phyloP scores from a whole-genome alignment of 1,284 basidiomycete genomes.

The Amylostereum areolatum region DNA sequence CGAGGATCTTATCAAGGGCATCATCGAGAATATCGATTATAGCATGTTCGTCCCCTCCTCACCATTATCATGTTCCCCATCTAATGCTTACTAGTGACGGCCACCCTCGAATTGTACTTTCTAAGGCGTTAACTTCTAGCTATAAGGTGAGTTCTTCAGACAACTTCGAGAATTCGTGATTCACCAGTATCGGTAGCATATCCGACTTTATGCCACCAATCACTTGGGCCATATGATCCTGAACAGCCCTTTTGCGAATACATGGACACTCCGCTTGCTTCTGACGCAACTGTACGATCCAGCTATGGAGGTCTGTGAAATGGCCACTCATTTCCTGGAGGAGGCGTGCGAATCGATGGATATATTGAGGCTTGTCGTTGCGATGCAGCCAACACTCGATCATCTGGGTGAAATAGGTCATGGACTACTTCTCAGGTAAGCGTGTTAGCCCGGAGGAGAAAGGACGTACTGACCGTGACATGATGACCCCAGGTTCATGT shows the following conservation, averaged over 20 bases:
- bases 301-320: constrained; percentile 81
- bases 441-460: constrained; percentile 4
- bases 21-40: constrained; percentile 92
- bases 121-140: constrained; percentile 90
- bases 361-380: constrained; percentile 85
- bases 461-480: not conserved
- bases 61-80: not conserved
- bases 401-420: constrained; percentile 93
- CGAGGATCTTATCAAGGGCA: constrained; percentile 87
- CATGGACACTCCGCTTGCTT: constrained; percentile 86
- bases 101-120: constrained; percentile 85
- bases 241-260: constrained; percentile 53
- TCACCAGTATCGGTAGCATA: constrained; percentile 46
- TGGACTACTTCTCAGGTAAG: constrained; percentile 80
- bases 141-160: constrained; percentile 54
- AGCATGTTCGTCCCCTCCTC: constrained; percentile 52
- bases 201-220: constrained; percentile 84
- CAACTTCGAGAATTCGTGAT: constrained; percentile 1
- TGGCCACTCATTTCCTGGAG: constrained; percentile 85
- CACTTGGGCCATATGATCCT: constrained; percentile 82
- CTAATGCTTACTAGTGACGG: constrained; percentile 62
- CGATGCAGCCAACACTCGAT: constrained; percentile 91
- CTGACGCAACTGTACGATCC: constrained; percentile 96
- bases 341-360: constrained; percentile 84
- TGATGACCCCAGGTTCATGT: constrained; percentile 72